Conservation (phyloP, 2,329 filamentous ascomycete genomes). For the Colletotrichum australisinense region DNA sequence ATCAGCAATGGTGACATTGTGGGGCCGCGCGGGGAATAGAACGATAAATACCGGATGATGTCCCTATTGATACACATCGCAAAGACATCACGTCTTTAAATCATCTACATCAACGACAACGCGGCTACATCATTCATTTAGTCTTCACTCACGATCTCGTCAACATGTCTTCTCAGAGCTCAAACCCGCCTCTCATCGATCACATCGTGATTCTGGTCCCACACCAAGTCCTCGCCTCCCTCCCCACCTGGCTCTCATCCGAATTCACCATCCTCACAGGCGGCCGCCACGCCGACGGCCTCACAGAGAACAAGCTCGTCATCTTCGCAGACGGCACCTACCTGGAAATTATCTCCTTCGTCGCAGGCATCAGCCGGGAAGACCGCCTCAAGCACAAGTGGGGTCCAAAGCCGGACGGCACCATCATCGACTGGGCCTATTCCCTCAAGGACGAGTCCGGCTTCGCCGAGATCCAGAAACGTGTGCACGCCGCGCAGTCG, state of each 20-base stretch:
- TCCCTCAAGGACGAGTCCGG: slow-evolving; percentile 51
- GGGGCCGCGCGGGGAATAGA: slow-evolving; percentile 32
- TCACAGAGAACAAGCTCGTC: slow-evolving; percentile 71
- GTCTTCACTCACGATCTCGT: not conserved
- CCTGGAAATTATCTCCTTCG: slow-evolving; percentile 74
- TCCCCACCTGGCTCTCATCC: slow-evolving; percentile 62
- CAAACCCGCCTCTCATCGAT: slow-evolving; percentile 58
- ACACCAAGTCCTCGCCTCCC: slow-evolving; percentile 54
- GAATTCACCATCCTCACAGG: slow-evolving; percentile 70
- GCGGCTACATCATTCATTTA: too few species aligned
- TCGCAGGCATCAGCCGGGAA: slow-evolving; percentile 44
- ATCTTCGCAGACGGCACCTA: slow-evolving; percentile 73
- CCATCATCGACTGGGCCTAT: slow-evolving; percentile 71
- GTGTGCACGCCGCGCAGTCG: slow-evolving; percentile 44
- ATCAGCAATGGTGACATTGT: slow-evolving; percentile 31
- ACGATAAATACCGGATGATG: slow-evolving; percentile 17
- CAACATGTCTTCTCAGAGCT: slow-evolving; percentile 18
- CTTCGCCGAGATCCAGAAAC: slow-evolving; percentile 51
- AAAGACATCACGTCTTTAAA: not conserved
- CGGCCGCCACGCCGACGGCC: slow-evolving; percentile 69
- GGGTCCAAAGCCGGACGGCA: slow-evolving; percentile 62
- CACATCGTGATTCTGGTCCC: slow-evolving; percentile 75
- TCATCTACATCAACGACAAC: not conserved
- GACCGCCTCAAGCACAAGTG: slow-evolving; percentile 66
- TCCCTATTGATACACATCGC: not conserved